phyloP scores from a whole-genome alignment of 768 basidiomycete species.

The Mycena venus region DNA sequence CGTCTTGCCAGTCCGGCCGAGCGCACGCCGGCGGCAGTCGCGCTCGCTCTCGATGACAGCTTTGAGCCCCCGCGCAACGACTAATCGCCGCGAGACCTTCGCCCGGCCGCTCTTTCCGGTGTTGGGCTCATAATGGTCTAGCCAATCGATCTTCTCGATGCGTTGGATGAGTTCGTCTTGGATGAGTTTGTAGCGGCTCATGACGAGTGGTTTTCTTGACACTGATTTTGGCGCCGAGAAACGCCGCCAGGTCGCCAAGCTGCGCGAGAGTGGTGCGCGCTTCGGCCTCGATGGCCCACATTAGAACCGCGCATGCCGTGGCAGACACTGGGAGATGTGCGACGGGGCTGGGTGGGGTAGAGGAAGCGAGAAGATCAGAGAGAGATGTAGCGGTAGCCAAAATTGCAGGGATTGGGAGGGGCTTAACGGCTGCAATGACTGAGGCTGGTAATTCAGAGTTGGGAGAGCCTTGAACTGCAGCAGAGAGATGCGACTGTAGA shows the following conservation, averaged over 20 bases:
- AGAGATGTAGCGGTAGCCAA: conserved; percentile 61
- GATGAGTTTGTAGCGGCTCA: conserved; percentile 77
- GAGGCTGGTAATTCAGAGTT: conserved; percentile 56
- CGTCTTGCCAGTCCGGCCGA: background rate
- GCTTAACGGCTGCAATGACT: conserved; percentile 55
- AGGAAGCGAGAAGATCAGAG: conserved; percentile 56
- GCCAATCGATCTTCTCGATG: conserved; percentile 81
- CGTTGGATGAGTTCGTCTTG: conserved; percentile 72
- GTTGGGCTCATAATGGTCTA: conserved; percentile 66
- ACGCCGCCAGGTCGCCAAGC: conserved; percentile 68
- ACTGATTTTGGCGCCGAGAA: conserved; percentile 65
- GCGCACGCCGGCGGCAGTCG: conserved; percentile 65
- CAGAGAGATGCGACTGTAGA: conserved; percentile 67
- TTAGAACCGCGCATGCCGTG: conserved; percentile 76
- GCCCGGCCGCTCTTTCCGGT: conserved; percentile 67
- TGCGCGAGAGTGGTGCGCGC: conserved; percentile 63
- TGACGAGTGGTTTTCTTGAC: conserved; percentile 67
- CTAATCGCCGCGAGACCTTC: conserved; percentile 70
- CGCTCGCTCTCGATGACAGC: conserved; percentile 80
- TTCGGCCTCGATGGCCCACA: conserved; percentile 81
- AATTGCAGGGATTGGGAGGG: conserved; percentile 47
- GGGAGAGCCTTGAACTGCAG: conserved; percentile 47
- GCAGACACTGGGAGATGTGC: conserved; percentile 56
- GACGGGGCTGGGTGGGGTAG: conserved; percentile 52
- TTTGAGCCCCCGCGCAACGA: conserved; percentile 76